These are phyloP conservation scores for Corylus avellana DNA, from an alignment of 306 rosid genomes.

Conservation along the genomic window DNA sequence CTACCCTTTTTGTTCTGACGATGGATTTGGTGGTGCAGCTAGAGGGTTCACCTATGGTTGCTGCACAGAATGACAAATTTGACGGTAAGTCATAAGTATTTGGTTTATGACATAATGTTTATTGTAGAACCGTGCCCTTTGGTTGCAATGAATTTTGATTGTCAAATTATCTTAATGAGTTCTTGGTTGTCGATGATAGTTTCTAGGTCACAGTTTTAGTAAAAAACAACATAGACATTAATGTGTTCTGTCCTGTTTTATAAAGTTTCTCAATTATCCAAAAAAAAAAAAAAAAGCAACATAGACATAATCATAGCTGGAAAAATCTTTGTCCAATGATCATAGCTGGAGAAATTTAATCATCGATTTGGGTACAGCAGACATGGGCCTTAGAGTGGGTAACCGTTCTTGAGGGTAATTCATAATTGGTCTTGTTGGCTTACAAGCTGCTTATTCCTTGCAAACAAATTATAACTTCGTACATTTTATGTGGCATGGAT, in stretches of 20 bases:
- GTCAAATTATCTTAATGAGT: not conserved
- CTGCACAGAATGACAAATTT: constrained; percentile 88
- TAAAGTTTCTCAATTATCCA: no score
- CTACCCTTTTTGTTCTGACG: constrained; percentile 16
- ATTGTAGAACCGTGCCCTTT: not conserved
- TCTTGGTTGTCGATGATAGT: not conserved
- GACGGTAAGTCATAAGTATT: constrained; percentile 53
- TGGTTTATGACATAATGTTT: not conserved
- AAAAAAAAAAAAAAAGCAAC: no score
- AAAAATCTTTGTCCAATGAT: not conserved
- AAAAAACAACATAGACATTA: no score
- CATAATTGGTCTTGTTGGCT: not conserved
- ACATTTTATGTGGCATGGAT: not conserved
- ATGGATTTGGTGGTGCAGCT: constrained; percentile 50
- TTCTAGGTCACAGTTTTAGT: not conserved
- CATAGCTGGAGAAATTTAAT: not conserved
- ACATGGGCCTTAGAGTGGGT: not conserved
- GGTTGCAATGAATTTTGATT: not conserved
- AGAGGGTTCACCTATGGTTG: constrained; percentile 84
- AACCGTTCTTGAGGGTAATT: not conserved
- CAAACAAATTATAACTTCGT: not conserved
- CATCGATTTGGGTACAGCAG: not conserved
- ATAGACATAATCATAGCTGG: not conserved
- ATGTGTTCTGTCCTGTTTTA: no score
- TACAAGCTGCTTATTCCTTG: not conserved